Percentiles rank a stretch among this genome's conserved stretches.
Evolutionary conservation across 495 filamentous ascomycete species (phyloP).

Genomic region (Amphirosellinia nigrospora): DNA sequence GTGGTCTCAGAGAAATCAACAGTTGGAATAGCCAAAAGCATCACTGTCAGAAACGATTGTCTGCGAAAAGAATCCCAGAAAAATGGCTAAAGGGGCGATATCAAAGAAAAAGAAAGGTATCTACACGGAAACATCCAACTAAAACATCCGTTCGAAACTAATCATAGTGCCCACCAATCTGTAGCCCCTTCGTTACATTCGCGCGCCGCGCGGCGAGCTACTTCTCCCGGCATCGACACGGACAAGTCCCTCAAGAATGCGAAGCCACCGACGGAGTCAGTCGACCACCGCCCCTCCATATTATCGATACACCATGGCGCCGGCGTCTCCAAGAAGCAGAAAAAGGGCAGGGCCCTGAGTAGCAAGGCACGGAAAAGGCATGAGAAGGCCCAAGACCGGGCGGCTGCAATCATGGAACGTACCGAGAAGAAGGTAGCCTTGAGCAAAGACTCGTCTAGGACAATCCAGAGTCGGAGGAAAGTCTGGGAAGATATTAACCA

Average conservation of each 20-base stretch:
- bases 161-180: constrained; percentile 21
- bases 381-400: constrained; percentile 75
- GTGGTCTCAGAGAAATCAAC: background rate
- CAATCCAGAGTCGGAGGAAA: constrained; percentile 61
- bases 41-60: background rate
- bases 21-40: background rate
- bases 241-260: constrained; percentile 76
- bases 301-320: constrained; percentile 65
- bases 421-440: constrained; percentile 71
- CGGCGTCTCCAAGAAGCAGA: constrained; percentile 69
- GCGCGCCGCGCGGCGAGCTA: constrained; percentile 73
- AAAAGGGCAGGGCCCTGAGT: constrained; percentile 65
- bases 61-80: background rate
- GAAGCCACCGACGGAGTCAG: constrained; percentile 60
- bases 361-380: constrained; percentile 70
- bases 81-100: constrained; percentile 51
- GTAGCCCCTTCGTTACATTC: constrained; percentile 64
- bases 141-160: constrained; percentile 7
- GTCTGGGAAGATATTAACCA: constrained; percentile 67
- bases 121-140: background rate
- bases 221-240: constrained; percentile 71
- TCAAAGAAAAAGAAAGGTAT: constrained; percentile 49
- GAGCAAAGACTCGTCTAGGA: constrained; percentile 65
- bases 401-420: constrained; percentile 72
- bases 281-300: constrained; percentile 61